These are phyloP conservation scores for Colletotrichum horii DNA, from an alignment of 2,329 filamentous ascomycete species.

Conservation along the genomic window DNA sequence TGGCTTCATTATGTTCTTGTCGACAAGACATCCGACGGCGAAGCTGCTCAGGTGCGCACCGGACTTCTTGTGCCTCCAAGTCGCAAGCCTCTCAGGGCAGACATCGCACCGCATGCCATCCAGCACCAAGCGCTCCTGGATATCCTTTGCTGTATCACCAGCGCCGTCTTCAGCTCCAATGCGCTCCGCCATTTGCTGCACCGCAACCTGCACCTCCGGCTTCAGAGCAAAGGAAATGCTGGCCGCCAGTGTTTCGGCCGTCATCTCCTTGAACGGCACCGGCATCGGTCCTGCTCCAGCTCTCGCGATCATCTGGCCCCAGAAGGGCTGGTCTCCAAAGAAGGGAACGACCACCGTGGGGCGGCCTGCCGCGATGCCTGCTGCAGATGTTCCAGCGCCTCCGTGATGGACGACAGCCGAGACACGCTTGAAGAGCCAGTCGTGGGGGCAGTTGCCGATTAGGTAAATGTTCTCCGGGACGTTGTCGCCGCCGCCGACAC, in stretches of 20 bases:
- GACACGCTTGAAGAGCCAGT: constrained; percentile 68
- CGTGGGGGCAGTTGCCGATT: constrained; percentile 69
- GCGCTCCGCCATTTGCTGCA: constrained; percentile 49
- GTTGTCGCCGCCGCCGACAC: constrained; percentile 57
- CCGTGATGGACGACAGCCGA: constrained; percentile 68
- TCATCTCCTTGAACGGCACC: constrained; percentile 63
- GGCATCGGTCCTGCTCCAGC: constrained; percentile 66
- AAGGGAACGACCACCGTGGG: constrained; percentile 72
- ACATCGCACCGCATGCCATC: constrained; percentile 64
- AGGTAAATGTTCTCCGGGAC: constrained; percentile 60
- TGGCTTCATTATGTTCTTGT: constrained; percentile 59
- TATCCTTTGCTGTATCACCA: constrained; percentile 54
- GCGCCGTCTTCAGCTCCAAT: constrained; percentile 62
- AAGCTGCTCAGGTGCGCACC: constrained; percentile 65
- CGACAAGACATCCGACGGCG: constrained; percentile 62
- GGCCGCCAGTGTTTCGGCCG: constrained; percentile 57
- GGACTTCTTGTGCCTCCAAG: constrained; percentile 65
- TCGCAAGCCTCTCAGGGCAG: constrained; percentile 61
- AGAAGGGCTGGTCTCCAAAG: constrained; percentile 72
- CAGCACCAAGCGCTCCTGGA: constrained; percentile 59
- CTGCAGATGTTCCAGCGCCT: constrained; percentile 69
- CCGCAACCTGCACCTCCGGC: constrained; percentile 46
- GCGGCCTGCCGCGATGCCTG: constrained; percentile 62
- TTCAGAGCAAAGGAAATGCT: constrained; percentile 59
- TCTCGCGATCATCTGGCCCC: constrained; percentile 66